Evolutionary conservation across 305 asterid genomes (phyloP).

Genomic region (Plantago rigida): DNA sequence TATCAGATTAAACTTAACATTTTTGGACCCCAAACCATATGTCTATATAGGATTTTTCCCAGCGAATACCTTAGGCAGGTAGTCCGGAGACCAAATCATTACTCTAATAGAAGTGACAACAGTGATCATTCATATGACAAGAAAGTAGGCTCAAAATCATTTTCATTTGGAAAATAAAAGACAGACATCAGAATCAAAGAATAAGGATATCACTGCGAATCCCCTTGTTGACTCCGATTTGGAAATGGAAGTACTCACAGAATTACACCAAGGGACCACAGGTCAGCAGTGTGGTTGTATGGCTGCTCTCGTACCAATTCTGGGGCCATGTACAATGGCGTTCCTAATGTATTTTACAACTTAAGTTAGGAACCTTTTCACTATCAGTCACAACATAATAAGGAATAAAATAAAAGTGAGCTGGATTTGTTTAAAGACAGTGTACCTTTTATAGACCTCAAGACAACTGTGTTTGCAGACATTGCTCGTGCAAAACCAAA

Average conservation of each 20-base stretch:
- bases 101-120: slow-evolving; percentile 3
- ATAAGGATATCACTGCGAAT: slow-evolving; percentile 2
- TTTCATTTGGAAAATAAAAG: slow-evolving; percentile 6
- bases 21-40: not conserved
- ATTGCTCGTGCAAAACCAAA: slow-evolving; percentile 99
- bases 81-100: not conserved
- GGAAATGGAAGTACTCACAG: slow-evolving; percentile 40
- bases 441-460: slow-evolving; percentile 92
- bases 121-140: slow-evolving; percentile 17
- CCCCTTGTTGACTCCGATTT: slow-evolving; percentile 11
- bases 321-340: slow-evolving; percentile 99
- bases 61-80: slow-evolving; percentile 21
- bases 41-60: slow-evolving; percentile 13
- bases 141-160: not conserved
- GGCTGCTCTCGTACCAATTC: slow-evolving; percentile 99
- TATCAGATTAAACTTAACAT: not conserved
- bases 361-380: slow-evolving; percentile 24
- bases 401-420: not conserved
- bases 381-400: slow-evolving; percentile 22
- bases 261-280: slow-evolving; percentile 99
- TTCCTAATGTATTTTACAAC: slow-evolving; percentile 45
- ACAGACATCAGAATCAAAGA: slow-evolving; percentile 3
- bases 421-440: slow-evolving; percentile 18
- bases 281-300: slow-evolving; percentile 98
- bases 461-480: slow-evolving; percentile 96